Percentiles rank a stretch among this genome's conserved stretches.
Conservation (phyloP, 23 red algal genomes). For the Agarophyton chilense region DNA sequence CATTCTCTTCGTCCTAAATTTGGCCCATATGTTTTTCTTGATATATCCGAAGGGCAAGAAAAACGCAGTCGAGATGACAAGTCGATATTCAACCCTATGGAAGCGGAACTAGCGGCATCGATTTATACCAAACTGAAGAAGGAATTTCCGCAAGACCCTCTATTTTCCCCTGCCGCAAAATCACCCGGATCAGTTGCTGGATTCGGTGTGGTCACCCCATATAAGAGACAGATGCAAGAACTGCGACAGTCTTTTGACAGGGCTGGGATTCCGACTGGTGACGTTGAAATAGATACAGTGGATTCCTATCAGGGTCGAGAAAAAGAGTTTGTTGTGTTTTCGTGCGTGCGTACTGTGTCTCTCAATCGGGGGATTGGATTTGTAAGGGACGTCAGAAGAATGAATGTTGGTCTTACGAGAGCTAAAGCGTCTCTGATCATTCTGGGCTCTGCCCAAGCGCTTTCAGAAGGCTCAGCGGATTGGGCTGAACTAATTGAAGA, state of each 20-base stretch:
- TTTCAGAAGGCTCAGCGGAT: slow-evolving; percentile 70
- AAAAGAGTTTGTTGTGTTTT: slow-evolving; percentile 92
- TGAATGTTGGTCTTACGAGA: slow-evolving; percentile 98
- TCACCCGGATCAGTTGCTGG: slow-evolving; percentile 44
- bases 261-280: slow-evolving; percentile 70
- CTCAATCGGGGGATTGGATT: slow-evolving; percentile 90
- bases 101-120: slow-evolving; percentile 68
- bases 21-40: slow-evolving; percentile 87
- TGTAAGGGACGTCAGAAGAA: slow-evolving; percentile 88
- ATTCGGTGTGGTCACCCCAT: slow-evolving; percentile 79
- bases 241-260: slow-evolving; percentile 68
- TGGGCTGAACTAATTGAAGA: slow-evolving; percentile 80
- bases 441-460: slow-evolving; percentile 76
- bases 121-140: slow-evolving; percentile 74
- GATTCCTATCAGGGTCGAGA: slow-evolving; percentile 94
- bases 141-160: slow-evolving; percentile 59
- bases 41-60: slow-evolving; percentile 68
- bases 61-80: slow-evolving; percentile 50
- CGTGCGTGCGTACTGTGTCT: slow-evolving; percentile 79
- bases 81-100: slow-evolving; percentile 69
- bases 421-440: slow-evolving; percentile 85
- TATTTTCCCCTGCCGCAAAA: slow-evolving; percentile 58
- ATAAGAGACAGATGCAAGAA: slow-evolving; percentile 78
- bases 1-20: slow-evolving; percentile 56
- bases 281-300: slow-evolving; percentile 89